Conservation (phyloP, 148 eudicot species). For the Beta vulgaris region DNA sequence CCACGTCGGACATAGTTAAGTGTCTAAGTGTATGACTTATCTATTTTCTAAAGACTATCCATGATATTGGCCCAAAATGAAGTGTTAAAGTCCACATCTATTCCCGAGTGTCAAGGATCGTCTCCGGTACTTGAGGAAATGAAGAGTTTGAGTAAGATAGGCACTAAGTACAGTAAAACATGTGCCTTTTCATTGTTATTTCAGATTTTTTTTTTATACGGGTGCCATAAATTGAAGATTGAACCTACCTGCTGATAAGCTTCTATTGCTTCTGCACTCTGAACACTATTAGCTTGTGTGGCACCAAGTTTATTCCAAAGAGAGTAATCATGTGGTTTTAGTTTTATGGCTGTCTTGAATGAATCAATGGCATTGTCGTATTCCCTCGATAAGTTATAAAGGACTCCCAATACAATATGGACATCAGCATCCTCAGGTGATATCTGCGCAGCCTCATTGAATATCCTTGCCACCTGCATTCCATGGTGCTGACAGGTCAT, state of each 20-base stretch:
- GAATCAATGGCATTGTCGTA: slow-evolving; percentile 89
- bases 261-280: slow-evolving; percentile 86
- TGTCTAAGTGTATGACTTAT: no score
- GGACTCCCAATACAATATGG: slow-evolving; percentile 90
- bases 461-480: slow-evolving; percentile 68
- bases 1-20: no score
- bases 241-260: slow-evolving; percentile 86
- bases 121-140: no score
- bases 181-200: no score
- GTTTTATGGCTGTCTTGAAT: slow-evolving; percentile 75
- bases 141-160: no score
- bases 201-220: no score
- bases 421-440: slow-evolving; percentile 97
- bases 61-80: no score
- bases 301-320: slow-evolving; percentile 99
- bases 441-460: slow-evolving; percentile 82
- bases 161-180: no score
- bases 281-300: slow-evolving; percentile 95
- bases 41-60: no score
- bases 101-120: no score
- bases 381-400: slow-evolving; percentile 90
- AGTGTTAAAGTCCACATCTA: no score
- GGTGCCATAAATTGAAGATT: neutral
- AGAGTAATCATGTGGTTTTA: slow-evolving; percentile 92
- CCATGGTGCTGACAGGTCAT: slow-evolving; percentile 19